Base-by-base conservation (phyloP, 2,329 filamentous ascomycete species). In the Epichloe brachyelytri region DNA sequence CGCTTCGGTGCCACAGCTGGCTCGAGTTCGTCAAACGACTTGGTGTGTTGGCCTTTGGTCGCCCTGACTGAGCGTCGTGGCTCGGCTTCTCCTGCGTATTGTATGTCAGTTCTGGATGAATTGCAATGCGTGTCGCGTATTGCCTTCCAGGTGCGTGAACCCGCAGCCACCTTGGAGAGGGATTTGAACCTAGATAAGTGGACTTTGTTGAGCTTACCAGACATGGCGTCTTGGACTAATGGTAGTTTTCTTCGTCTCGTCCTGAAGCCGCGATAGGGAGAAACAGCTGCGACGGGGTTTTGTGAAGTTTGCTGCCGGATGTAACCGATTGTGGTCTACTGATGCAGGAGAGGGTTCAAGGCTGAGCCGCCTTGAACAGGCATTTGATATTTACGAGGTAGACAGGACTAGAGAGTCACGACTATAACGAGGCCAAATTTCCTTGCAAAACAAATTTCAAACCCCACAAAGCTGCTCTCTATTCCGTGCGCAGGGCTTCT, bases 41-140 rank as follows among this genome's bases (percentile, higher is more conserved):
- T 95, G 26, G 82, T 85, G 69, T 97, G 89, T 62, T 96, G 90
- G 65, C 93, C 93, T 66, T 98, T 98, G 57, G 93, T 98, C 61
- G 91, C 89, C 62, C 93, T 86, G 57, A 93, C 90, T 43, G 93
- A 98, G 65, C 93, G 87, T 67, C 93, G 85, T 53, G 89, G 87
- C 78, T 96, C 91, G 53, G 71, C 67, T 68, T 81, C 76, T 65
- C 67, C 66, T 69, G 59, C 34, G 20, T 11, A 41, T n/a, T 17
- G 6, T n/a, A 36, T 43, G 52, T 58, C 46, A 58, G 56, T 51
- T 46, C 2, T 40, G 22, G 45, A 54, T 46, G 39, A 55, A 37
- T 55, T 46, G 53, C 33, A 14, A 46, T 38, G 33, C 39, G 15
- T 40, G 41, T 53, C 39, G 46, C 38, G 30, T 20, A 6, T 17